Percentiles rank a stretch among this genome's conserved stretches.
Evolutionary conservation across 1,284 basidiomycete genomes (phyloP).

Genomic region (Coniophora puteana): DNA sequence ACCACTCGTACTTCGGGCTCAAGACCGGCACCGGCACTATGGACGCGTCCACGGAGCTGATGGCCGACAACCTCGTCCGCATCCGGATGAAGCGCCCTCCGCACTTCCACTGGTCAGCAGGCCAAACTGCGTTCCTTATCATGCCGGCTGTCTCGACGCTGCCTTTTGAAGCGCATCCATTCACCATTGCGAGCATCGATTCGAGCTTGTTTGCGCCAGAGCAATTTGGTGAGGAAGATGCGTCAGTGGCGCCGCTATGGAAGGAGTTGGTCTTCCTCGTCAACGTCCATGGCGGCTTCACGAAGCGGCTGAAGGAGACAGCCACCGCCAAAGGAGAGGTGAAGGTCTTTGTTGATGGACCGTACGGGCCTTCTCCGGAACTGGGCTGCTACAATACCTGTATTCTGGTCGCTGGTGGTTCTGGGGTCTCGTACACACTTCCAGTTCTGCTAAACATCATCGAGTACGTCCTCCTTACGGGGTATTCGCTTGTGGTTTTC

Average conservation of each 20-base stretch:
- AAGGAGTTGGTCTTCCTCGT: conserved; percentile 46
- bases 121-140: conserved; percentile 53
- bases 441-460: conserved; percentile 42
- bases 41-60: conserved; percentile 39
- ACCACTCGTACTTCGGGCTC: conserved; percentile 39
- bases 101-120: conserved; percentile 49
- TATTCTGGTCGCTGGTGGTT: conserved; percentile 45
- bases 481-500: neutral
- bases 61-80: conserved; percentile 50
- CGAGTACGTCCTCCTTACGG: conserved; percentile 24
- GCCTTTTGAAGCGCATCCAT: conserved; percentile 50
- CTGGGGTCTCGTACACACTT: conserved; percentile 45
- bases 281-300: conserved; percentile 44
- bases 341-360: conserved; percentile 47
- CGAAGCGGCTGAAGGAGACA: conserved; percentile 35
- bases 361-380: conserved; percentile 48
- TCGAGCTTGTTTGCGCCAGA: conserved; percentile 1
- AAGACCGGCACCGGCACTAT: conserved; percentile 20
- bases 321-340: conserved; percentile 27
- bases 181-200: conserved; percentile 46
- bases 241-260: conserved; percentile 5
- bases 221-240: neutral
- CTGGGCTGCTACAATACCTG: conserved; percentile 39
- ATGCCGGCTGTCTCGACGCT: conserved; percentile 41
- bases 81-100: conserved; percentile 41